A percentile compares a stretch with the other conserved stretches of the same genome.
Conservation (phyloP, 768 basidiomycete genomes). For the Lepiota subincarnata region DNA sequence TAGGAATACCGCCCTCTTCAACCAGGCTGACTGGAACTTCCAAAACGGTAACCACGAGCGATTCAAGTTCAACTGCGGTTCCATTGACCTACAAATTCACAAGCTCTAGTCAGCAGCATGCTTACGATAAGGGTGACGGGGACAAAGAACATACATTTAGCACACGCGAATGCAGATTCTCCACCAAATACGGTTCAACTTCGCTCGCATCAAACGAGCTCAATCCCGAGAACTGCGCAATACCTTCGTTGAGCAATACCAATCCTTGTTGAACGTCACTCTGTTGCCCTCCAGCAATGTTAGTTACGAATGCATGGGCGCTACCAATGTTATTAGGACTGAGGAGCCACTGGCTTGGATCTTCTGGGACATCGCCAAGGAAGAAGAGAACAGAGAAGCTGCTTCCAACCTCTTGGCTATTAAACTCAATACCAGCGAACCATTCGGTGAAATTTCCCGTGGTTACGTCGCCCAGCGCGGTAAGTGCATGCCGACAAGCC, state of each 20-base stretch:
- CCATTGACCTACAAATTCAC: constrained; percentile 5
- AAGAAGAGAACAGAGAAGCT: constrained; percentile 46
- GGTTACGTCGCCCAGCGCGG: neutral
- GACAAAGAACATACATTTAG: constrained; percentile 19
- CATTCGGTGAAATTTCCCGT: constrained; percentile 30
- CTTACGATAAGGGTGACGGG: neutral
- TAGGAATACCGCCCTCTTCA: too few relatives aligned
- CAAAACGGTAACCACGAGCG: neutral
- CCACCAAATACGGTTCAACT: constrained; percentile 32
- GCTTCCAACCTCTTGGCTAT: constrained; percentile 38
- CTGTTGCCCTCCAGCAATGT: constrained; percentile 28
- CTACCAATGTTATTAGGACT: constrained; percentile 37
- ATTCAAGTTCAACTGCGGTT: neutral
- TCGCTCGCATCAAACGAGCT: constrained; percentile 26
- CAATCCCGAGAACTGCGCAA: constrained; percentile 23
- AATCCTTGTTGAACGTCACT: constrained; percentile 39
- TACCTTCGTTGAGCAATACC: constrained; percentile 32
- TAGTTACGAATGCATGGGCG: constrained; percentile 38
- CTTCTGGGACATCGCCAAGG: constrained; percentile 37
- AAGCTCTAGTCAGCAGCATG: neutral
- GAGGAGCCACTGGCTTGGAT: constrained; percentile 33
- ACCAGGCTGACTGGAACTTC: neutral
- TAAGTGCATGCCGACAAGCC: neutral
- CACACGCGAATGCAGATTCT: constrained; percentile 35
- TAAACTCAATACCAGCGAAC: constrained; percentile 36